Percentiles rank a stretch among this genome's conserved stretches.
These are phyloP conservation scores for Elsinoe fawcettii DNA, from an alignment of 2,329 filamentous ascomycete genomes.

Conservation along the genomic window DNA sequence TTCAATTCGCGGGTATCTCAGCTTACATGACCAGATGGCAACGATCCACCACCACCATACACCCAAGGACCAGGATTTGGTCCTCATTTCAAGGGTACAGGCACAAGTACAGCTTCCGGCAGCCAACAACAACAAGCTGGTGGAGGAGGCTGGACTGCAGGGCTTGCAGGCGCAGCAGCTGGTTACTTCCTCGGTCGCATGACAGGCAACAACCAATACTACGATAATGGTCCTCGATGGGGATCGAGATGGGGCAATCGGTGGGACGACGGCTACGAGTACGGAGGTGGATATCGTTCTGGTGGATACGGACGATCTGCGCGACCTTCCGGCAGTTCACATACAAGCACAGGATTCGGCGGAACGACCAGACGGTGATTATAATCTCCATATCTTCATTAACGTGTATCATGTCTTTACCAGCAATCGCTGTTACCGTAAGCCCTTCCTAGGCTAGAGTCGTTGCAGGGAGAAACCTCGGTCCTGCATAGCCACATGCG, in stretches of 20 bases:
- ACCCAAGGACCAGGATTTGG: conserved; percentile 23
- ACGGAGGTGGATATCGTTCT: conserved; percentile 9
- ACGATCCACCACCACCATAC: conserved; percentile 46
- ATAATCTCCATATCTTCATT: not conserved
- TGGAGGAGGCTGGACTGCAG: conserved; percentile 67
- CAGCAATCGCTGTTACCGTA: not conserved
- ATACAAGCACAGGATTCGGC: conserved; percentile 28
- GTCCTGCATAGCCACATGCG: conserved; percentile 75
- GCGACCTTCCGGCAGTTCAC: not conserved
- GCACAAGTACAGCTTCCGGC: conserved; percentile 16
- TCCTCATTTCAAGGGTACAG: not conserved
- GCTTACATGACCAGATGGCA: conserved; percentile 27
- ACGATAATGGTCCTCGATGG: conserved; percentile 19
- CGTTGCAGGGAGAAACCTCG: conserved; percentile 39
- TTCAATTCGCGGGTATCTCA: not conserved
- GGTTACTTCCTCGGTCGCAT: conserved; percentile 53
- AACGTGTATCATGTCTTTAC: not conserved
- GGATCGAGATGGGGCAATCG: conserved; percentile 14
- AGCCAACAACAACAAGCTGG: conserved; percentile 36
- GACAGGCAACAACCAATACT: not conserved
- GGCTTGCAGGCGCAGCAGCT: conserved; percentile 61
- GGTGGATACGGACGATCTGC: not conserved
- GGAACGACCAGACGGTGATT: conserved; percentile 26
- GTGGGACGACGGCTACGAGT: conserved; percentile 21
- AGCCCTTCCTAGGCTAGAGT: conserved; percentile 1